Evolutionary conservation across 768 basidiomycete species (phyloP), one percentile per base, ranked within the genome.

Genomic region (Hortiboletus flavorubellus): DNA sequence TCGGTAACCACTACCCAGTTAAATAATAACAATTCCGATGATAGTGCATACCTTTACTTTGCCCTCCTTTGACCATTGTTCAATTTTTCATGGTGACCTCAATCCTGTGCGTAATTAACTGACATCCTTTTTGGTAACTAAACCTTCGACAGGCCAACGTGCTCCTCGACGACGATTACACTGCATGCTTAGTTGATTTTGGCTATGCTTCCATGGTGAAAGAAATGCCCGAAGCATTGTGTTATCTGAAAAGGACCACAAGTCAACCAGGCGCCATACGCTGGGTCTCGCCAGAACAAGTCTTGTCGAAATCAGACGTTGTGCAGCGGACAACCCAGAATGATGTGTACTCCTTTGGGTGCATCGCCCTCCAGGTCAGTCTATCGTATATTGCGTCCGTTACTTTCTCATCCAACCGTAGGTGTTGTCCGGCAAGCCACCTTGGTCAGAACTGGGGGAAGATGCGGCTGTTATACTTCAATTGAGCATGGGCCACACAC

Each of bases 291-390:
- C 53, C 46, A 29, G 53, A 53, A n/a, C 53, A 53, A 1, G 15
- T 53, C 31, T 5, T 0, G 16, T 41, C 23, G 6, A 34, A 6
- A 8, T 12, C 18, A 6, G 12, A 26, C n/a, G 3, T 0, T 3
- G 30, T 38, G 30, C 4, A 2, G 15, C 38, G 31, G 38, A 49
- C 53, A 26, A 23, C 53, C 5, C 8, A 41, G 34, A 53, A 21
- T 29, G 53, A 53, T 49, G 10, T 53, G 7, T 53, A 41, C 23
- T 53, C 53, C 7, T 49, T 53, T 34, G 53, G 53, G 16, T 49
- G 46, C 6, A 41, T 53, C 3, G 46, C 31, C 5, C 31, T 40
- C 23, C 46, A 49, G 46, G 53, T 11, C 41, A 31, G 37, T 47
- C 15, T 11, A 8, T 23, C 4, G 2, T 10, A 37, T 9, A 18